Percentiles rank a stretch among this genome's conserved stretches.
These are phyloP conservation scores for Hypholoma sublateritium DNA, from an alignment of 768 basidiomycete species.

Conservation along the genomic window DNA sequence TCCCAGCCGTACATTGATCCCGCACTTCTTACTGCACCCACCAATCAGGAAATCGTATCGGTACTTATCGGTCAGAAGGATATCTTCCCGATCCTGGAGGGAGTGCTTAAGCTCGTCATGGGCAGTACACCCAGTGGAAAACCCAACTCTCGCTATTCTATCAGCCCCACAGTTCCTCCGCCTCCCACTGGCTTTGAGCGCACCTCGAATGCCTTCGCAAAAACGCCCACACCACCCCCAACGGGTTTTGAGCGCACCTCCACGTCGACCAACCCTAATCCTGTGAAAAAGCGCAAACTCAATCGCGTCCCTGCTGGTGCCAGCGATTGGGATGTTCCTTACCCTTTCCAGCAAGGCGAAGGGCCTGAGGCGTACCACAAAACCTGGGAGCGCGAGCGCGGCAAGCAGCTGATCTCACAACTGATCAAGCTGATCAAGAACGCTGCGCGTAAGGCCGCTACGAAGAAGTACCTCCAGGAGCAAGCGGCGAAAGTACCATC, in stretches of 20 bases:
- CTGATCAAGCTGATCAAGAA: slow-evolving; percentile 58
- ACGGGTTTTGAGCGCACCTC: slow-evolving; percentile 11
- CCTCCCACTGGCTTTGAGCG: slow-evolving; percentile 12
- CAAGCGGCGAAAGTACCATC: slow-evolving; percentile 4
- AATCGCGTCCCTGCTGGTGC: slow-evolving; percentile 76
- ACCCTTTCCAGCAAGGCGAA: slow-evolving; percentile 71
- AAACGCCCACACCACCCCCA: slow-evolving; percentile 4
- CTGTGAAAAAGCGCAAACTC: slow-evolving; percentile 62
- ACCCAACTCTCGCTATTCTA: background rate
- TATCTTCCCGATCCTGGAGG: slow-evolving; percentile 63
- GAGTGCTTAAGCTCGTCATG: slow-evolving; percentile 57
- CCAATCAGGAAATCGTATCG: slow-evolving; percentile 57
- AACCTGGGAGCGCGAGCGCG: slow-evolving; percentile 66
- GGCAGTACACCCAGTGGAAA: slow-evolving; percentile 19
- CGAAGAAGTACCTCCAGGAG: slow-evolving; percentile 42
- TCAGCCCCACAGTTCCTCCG: slow-evolving; percentile 5
- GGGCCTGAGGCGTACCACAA: slow-evolving; percentile 64
- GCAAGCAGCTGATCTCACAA: slow-evolving; percentile 60
- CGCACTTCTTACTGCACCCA: slow-evolving; percentile 44
- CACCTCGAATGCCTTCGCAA: background rate
- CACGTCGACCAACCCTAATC: slow-evolving; percentile 5
- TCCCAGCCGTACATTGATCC: slow-evolving; percentile 35
- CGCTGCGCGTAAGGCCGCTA: slow-evolving; percentile 61
- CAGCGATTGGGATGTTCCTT: slow-evolving; percentile 80
- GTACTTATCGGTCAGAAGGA: slow-evolving; percentile 64